phyloP scores from a whole-genome alignment of 768 basidiomycete genomes.

The Lyophyllum semitale region DNA sequence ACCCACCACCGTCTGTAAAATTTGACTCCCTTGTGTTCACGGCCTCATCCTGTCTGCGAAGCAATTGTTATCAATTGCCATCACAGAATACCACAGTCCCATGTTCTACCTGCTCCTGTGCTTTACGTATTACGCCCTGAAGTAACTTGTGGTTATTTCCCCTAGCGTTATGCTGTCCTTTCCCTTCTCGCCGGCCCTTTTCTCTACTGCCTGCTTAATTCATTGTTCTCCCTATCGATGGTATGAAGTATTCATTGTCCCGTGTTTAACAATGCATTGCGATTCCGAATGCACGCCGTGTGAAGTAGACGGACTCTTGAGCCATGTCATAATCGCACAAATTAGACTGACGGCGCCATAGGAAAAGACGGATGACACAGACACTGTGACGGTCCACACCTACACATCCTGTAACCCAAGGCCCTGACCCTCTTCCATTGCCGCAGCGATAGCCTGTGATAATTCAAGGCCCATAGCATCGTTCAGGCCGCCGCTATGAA shows the following conservation, averaged over 20 bases:
- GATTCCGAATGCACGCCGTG: neutral
- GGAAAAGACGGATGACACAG: slow-evolving; percentile 52
- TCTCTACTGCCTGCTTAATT: no score
- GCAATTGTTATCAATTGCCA: no score
- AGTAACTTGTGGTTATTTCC: no score
- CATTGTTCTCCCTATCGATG: no score
- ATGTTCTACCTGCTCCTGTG: neutral
- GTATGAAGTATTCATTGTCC: no score
- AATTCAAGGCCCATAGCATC: slow-evolving; percentile 2
- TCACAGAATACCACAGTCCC: no score
- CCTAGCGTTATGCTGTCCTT: no score
- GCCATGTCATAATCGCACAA: slow-evolving; percentile 60
- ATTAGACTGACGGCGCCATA: slow-evolving; percentile 55
- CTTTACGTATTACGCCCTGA: no score
- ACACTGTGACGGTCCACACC: slow-evolving; percentile 69
- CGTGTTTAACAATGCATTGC: no score
- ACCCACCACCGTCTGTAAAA: neutral
- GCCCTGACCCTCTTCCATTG: slow-evolving; percentile 36
- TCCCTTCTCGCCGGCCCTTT: no score
- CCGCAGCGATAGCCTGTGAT: slow-evolving; percentile 21
- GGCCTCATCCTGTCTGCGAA: no score
- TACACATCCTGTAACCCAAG: slow-evolving; percentile 40
- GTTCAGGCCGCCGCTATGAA: neutral
- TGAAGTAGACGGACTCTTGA: slow-evolving; percentile 42
- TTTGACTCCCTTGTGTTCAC: neutral